Conservation (phyloP, 495 filamentous ascomycete genomes). For the Annulohypoxylon moriforme region DNA sequence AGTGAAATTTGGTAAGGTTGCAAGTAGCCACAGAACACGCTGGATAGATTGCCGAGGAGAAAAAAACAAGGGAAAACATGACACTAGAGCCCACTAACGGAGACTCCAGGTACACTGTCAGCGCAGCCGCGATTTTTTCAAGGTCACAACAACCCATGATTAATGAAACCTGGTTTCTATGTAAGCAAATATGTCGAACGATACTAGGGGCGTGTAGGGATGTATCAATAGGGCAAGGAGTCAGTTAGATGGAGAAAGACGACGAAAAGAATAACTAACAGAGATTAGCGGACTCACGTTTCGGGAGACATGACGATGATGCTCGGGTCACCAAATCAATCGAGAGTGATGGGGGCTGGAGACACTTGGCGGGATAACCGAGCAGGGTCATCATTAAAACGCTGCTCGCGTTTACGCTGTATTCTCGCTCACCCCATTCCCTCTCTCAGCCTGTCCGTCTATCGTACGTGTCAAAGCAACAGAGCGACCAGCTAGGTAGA, state of each 20-base stretch:
- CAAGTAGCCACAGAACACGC: conserved; percentile 45
- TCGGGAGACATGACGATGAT: conserved; percentile 41
- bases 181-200: conserved; percentile 34
- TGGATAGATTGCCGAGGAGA: conserved; percentile 51
- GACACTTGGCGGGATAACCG: conserved; percentile 35
- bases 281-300: conserved; percentile 42
- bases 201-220: conserved; percentile 24
- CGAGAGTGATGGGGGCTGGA: conserved; percentile 36
- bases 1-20: conserved; percentile 49
- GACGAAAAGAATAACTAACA: conserved; percentile 10
- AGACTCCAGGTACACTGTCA: conserved; percentile 36
- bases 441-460: background rate
- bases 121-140: conserved; percentile 31
- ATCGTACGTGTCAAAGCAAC: conserved; percentile 29
- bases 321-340: conserved; percentile 36
- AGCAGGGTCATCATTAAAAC: conserved; percentile 26
- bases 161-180: conserved; percentile 35
- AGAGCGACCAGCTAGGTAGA: background rate
- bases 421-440: background rate
- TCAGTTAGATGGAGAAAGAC: conserved; percentile 23
- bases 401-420: conserved; percentile 5
- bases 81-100: conserved; percentile 43
- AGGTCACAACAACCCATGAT: conserved; percentile 22
- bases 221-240: conserved; percentile 21
- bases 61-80: conserved; percentile 43